Conservation (phyloP, 768 basidiomycete species). For the Exsudoporus frostii region DNA sequence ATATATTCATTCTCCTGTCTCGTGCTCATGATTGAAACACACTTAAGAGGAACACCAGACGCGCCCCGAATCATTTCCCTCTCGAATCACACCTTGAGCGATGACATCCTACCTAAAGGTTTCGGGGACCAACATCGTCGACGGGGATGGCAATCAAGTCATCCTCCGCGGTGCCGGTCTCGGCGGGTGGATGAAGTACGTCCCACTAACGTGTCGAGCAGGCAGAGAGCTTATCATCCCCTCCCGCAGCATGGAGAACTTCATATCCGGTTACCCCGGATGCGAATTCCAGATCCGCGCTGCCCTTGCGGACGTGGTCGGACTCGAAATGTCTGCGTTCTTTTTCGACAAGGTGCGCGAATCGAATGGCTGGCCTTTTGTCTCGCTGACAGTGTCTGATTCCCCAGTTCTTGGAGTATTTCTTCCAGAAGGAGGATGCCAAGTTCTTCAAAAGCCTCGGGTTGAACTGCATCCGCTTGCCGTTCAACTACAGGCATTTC, state of each 20-base stretch:
- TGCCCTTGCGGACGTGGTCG: conserved; percentile 62
- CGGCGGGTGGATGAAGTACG: conserved; percentile 86
- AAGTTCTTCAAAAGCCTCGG: conserved; percentile 75
- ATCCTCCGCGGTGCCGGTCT: conserved; percentile 72
- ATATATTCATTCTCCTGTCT: background rate
- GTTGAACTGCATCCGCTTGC: conserved; percentile 74
- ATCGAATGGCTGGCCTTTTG: background rate
- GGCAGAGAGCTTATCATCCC: conserved; percentile 1
- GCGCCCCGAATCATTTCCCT: background rate
- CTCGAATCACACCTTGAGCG: background rate
- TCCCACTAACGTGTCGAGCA: conserved; percentile 18
- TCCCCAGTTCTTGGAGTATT: conserved; percentile 73
- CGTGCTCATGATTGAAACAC: background rate
- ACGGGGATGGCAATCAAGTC: conserved; percentile 53
- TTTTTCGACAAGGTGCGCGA: conserved; percentile 76
- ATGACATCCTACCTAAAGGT: conserved; percentile 49
- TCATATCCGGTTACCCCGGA: conserved; percentile 76
- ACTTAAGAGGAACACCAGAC: background rate
- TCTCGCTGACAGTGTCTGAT: background rate
- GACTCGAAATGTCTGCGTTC: conserved; percentile 63
- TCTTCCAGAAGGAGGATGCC: conserved; percentile 75
- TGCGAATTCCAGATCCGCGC: conserved; percentile 78
- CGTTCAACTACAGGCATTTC: conserved; percentile 74
- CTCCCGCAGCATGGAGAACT: conserved; percentile 65
- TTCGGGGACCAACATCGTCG: conserved; percentile 57